These are phyloP conservation scores for Mortierella polycephala DNA, from an alignment of 371 early-diverging fungal species.

Conservation along the genomic window DNA sequence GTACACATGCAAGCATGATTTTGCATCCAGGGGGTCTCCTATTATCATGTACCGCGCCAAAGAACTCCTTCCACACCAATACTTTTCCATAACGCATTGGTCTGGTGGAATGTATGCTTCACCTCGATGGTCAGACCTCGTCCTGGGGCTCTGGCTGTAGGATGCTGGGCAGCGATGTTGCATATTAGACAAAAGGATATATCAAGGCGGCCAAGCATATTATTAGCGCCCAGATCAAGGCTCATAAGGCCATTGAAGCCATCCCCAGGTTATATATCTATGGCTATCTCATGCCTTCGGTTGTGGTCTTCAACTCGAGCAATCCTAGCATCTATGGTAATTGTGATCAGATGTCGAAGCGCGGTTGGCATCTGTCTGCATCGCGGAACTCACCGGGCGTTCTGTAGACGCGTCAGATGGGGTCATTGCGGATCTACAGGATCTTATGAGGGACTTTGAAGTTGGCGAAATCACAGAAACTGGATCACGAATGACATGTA, in stretches of 20 bases:
- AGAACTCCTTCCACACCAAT: conserved; percentile 88
- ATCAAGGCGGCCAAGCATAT: conserved; percentile 83
- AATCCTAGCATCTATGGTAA: conserved; percentile 85
- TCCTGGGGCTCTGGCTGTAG: conserved; percentile 94
- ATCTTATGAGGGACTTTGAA: conserved; percentile 73
- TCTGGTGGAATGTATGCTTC: conserved; percentile 97
- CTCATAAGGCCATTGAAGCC: conserved; percentile 60
- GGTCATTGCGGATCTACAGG: conserved; percentile 84
- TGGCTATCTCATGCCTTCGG: conserved; percentile 88
- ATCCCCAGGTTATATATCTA: conserved; percentile 84
- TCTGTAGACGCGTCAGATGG: conserved; percentile 78
- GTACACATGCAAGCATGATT: conserved; percentile 96
- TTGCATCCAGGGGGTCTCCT: conserved; percentile 97
- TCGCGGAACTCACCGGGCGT: conserved; percentile 88
- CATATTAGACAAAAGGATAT: conserved; percentile 89
- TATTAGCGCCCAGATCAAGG: conserved; percentile 77
- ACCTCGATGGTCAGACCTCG: conserved; percentile 93
- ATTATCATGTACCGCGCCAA: conserved; percentile 90
- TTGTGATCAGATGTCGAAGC: conserved; percentile 77
- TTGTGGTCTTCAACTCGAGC: conserved; percentile 83
- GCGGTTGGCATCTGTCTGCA: conserved; percentile 90
- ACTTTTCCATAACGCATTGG: conserved; percentile 93
- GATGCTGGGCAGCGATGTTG: conserved; percentile 95
- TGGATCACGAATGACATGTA: conserved; percentile 89
- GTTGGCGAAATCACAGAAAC: conserved; percentile 76